Conservation (phyloP, 805 yeast species). For the Sporopachydermia quercuum region DNA sequence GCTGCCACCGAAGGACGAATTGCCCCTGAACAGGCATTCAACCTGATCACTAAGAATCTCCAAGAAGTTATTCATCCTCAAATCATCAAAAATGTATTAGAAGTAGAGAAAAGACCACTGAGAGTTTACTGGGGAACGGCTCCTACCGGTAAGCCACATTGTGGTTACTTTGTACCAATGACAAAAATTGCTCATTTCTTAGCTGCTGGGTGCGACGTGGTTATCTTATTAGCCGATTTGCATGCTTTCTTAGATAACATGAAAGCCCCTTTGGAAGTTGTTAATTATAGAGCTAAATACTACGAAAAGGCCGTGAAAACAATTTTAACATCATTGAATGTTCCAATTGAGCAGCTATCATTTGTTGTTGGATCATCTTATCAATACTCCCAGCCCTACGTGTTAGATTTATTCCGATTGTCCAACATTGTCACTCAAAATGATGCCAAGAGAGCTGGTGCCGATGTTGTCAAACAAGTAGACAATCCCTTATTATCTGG, state of each 20-base stretch:
- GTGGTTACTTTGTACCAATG: slow-evolving; percentile 98
- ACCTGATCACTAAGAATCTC: slow-evolving; percentile 66
- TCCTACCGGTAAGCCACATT: slow-evolving; percentile 97
- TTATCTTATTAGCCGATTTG: slow-evolving; percentile 81
- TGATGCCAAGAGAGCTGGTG: slow-evolving; percentile 98
- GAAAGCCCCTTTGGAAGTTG: slow-evolving; percentile 95
- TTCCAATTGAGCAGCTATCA: slow-evolving; percentile 76
- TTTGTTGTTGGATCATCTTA: slow-evolving; percentile 86
- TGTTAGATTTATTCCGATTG: slow-evolving; percentile 78
- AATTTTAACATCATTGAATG: slow-evolving; percentile 71
- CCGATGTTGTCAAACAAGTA: slow-evolving; percentile 97
- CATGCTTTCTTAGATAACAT: slow-evolving; percentile 96
- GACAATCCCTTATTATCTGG: slow-evolving; percentile 88
- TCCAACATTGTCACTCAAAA: slow-evolving; percentile 80
- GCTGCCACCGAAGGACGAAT: too few relatives aligned
- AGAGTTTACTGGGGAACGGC: slow-evolving; percentile 98
- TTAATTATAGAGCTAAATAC: slow-evolving; percentile 75
- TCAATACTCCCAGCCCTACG: slow-evolving; percentile 64
- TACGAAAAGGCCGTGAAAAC: slow-evolving; percentile 77
- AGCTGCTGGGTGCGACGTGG: slow-evolving; percentile 92
- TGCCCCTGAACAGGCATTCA: slow-evolving; percentile 50
- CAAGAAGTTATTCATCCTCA: slow-evolving; percentile 87
- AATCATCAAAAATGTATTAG: slow-evolving; percentile 72
- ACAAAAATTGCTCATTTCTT: slow-evolving; percentile 88
- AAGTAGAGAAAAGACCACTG: slow-evolving; percentile 67